phyloP scores from a whole-genome alignment of 2,329 filamentous ascomycete species.

The Clonostachys solani region DNA sequence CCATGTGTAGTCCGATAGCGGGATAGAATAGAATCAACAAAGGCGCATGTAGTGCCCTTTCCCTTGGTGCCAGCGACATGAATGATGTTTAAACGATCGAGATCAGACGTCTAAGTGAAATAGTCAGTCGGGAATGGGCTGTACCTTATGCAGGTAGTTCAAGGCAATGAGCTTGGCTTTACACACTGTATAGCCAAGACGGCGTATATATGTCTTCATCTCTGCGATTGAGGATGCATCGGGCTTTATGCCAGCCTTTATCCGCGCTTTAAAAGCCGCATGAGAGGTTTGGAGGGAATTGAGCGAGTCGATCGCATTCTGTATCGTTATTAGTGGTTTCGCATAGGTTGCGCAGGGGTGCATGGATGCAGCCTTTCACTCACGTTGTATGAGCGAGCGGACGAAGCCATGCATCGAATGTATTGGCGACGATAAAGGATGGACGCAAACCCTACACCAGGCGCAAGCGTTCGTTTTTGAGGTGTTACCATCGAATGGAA shows the following conservation, averaged over 20 bases:
- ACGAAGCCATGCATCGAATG: too few relatives aligned
- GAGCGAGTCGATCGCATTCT: conserved; percentile 83
- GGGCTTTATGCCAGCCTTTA: conserved; percentile 67
- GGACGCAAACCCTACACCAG: too few relatives aligned
- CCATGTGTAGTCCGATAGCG: conserved; percentile 33
- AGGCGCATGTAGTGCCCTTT: conserved; percentile 70
- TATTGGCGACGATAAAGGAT: too few relatives aligned
- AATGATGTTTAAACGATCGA: conserved; percentile 60
- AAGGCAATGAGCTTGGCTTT: not conserved
- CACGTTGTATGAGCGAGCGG: too few relatives aligned
- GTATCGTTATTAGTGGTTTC: not conserved
- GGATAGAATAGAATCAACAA: conserved; percentile 57
- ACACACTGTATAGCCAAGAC: conserved; percentile 68
- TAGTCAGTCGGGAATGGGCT: too few relatives aligned
- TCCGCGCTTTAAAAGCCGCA: conserved; percentile 72
- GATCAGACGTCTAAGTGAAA: conserved; percentile 30
- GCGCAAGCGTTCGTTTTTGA: too few relatives aligned
- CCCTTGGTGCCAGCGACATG: conserved; percentile 76
- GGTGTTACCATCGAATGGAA: too few relatives aligned
- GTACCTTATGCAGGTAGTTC: not conserved
- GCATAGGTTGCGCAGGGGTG: too few relatives aligned
- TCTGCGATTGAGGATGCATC: conserved; percentile 70
- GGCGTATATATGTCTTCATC: conserved; percentile 73
- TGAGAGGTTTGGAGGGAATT: conserved; percentile 92
- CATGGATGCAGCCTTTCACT: too few relatives aligned